Percentiles rank a stretch among this genome's conserved stretches.
Evolutionary conservation across 2,329 filamentous ascomycete species (phyloP).

Genomic region (Chalaropsis thielavioides): DNA sequence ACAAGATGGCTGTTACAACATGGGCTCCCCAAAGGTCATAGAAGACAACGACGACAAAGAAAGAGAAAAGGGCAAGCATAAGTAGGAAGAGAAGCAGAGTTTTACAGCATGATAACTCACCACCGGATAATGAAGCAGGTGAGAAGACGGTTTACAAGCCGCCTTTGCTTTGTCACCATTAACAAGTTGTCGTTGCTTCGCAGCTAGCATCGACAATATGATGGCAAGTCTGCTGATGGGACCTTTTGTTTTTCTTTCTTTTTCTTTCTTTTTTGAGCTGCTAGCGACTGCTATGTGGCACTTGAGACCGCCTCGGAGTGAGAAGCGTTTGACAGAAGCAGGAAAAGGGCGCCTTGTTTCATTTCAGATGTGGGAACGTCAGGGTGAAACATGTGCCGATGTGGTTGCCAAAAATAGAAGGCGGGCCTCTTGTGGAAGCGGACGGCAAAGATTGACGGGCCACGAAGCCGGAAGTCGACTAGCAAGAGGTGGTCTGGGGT

Average conservation of each 20-base stretch:
- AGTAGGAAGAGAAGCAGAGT: not conserved
- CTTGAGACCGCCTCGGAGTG: slow-evolving; percentile 4
- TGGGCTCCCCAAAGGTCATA: not conserved
- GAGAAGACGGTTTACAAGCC: not conserved
- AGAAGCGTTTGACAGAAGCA: not conserved
- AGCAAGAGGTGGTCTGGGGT: not conserved
- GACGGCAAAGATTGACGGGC: not conserved
- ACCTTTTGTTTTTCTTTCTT: too few species aligned
- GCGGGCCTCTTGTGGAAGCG: not conserved
- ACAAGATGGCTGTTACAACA: not conserved
- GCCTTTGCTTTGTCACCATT: not conserved
- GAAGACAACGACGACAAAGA: not conserved
- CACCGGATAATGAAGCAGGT: not conserved
- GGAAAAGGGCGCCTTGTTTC: not conserved
- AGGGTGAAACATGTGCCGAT: not conserved
- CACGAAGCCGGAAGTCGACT: not conserved
- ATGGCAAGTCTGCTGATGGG: not conserved
- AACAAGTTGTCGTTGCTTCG: too few species aligned
- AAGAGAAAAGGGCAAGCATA: too few species aligned
- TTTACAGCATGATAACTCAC: not conserved
- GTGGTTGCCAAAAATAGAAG: not conserved
- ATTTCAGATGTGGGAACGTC: not conserved
- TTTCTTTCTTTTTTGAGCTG: not conserved
- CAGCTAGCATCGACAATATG: too few species aligned
- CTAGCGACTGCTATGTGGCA: not conserved